Conservation (phyloP, 345 rosid genomes). For the Cardiospermum halicacabum region DNA sequence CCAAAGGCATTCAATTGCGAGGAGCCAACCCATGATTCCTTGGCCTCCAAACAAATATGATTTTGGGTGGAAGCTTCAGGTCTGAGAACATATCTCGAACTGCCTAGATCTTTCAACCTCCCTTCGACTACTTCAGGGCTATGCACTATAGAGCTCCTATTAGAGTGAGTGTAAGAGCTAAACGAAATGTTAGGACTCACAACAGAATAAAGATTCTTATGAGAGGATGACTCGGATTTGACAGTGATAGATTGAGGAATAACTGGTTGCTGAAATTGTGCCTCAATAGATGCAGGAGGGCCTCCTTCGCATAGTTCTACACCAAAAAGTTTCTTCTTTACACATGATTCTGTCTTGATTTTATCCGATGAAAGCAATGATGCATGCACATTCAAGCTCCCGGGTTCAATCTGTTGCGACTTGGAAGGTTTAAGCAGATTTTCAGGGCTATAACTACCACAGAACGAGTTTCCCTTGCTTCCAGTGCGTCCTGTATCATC, state of each 20-base stretch:
- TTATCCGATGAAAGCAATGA: slow-evolving; percentile 7
- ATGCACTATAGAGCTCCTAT: slow-evolving; percentile 18
- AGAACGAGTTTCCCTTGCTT: slow-evolving; percentile 9
- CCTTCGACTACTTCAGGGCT: slow-evolving; percentile 18
- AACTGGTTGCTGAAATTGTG: slow-evolving; percentile 17
- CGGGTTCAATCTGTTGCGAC: slow-evolving; percentile 17
- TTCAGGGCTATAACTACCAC: slow-evolving; percentile 15
- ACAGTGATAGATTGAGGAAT: slow-evolving; percentile 13
- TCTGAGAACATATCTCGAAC: slow-evolving; percentile 26
- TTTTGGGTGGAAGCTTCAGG: slow-evolving; percentile 27
- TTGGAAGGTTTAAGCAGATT: slow-evolving; percentile 15
- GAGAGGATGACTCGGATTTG: slow-evolving; percentile 26
- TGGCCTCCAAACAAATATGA: slow-evolving; percentile 33
- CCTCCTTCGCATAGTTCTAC: slow-evolving; percentile 28
- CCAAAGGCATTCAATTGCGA: slow-evolving; percentile 19
- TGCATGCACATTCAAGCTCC: slow-evolving; percentile 12
- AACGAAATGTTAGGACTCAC: slow-evolving; percentile 20
- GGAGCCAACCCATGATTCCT: slow-evolving; percentile 21
- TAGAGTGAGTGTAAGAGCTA: slow-evolving; percentile 14
- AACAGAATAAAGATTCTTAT: slow-evolving; percentile 15
- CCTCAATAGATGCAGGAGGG: slow-evolving; percentile 15
- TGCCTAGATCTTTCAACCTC: slow-evolving; percentile 19
- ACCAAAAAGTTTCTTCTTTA: slow-evolving; percentile 31
- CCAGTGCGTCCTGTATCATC: slow-evolving; percentile 22
- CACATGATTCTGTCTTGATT: slow-evolving; percentile 4